Conservation (phyloP, 2,329 filamentous ascomycete species). For the Nigrospora sphaerica region DNA sequence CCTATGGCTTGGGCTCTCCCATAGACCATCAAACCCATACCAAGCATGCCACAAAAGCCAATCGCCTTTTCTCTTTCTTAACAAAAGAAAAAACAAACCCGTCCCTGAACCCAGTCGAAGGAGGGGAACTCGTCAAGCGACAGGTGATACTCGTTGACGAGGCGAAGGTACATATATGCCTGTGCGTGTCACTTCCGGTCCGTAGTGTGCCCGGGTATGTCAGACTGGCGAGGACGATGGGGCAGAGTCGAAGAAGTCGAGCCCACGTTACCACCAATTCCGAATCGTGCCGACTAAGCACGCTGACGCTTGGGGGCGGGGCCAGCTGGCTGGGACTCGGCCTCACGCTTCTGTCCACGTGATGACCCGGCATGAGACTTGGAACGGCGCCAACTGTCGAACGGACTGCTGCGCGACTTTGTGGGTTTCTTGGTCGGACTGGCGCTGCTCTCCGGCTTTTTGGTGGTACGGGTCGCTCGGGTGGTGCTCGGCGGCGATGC, state of each 20-base stretch:
- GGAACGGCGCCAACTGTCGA: not conserved
- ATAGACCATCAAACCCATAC: no score
- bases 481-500: slow-evolving; percentile 56
- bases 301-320: slow-evolving; percentile 20
- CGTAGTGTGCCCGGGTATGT: not conserved
- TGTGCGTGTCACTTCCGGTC: no score
- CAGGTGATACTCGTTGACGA: no score
- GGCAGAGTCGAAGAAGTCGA: not conserved
- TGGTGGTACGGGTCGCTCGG: slow-evolving; percentile 49
- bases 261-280: not conserved
- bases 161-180: no score
- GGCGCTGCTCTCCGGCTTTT: slow-evolving; percentile 24
- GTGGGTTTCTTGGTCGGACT: not conserved
- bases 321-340: not conserved
- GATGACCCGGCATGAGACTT: not conserved
- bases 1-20: no score
- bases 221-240: not conserved
- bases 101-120: no score
- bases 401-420: not conserved
- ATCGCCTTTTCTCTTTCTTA: no score
- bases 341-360: slow-evolving; percentile 1
- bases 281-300: slow-evolving; percentile 14
- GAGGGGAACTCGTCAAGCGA: no score
- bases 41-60: no score
- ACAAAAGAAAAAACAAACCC: no score